Evolutionary conservation across 78 protist species (phyloP).

Genomic region (Parvularia atlantis): DNA sequence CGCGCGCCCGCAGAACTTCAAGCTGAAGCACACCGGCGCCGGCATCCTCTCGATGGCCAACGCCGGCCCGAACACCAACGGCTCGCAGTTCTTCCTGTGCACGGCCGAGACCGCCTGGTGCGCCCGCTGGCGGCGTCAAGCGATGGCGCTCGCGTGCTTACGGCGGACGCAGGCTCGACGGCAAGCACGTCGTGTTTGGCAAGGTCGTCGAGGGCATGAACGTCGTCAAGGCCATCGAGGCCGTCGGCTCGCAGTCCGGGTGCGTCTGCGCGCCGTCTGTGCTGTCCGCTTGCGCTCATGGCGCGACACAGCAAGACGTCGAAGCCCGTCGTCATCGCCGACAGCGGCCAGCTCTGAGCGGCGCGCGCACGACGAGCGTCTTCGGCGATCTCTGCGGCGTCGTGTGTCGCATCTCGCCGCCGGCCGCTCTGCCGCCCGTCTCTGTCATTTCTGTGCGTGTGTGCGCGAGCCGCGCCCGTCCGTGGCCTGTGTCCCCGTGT

Average conservation of each 20-base stretch:
- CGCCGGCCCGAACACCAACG: conserved; percentile 85
- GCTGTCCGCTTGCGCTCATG: too few species aligned
- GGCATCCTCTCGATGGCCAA: conserved; percentile 92
- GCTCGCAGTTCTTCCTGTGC: conserved; percentile 69
- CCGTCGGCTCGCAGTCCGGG: conserved; percentile 25
- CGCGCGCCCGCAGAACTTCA: conserved; percentile 53
- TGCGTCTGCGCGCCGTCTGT: too few species aligned
- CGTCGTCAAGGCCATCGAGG: conserved; percentile 38
- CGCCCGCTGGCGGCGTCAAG: not conserved
- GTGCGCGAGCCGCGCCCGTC: too few species aligned
- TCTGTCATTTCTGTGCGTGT: too few species aligned
- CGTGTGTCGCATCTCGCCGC: too few species aligned
- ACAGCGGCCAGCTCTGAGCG: too few species aligned
- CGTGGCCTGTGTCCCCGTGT: too few species aligned
- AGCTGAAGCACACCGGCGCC: conserved; percentile 67
- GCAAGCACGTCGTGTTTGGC: conserved; percentile 68
- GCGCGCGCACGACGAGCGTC: too few species aligned
- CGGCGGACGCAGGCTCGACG: conserved; percentile 42
- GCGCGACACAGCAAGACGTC: too few species aligned
- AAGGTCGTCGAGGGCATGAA: conserved; percentile 52
- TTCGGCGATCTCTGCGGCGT: too few species aligned
- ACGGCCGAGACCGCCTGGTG: conserved; percentile 13
- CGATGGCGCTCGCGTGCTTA: not conserved
- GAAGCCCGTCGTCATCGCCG: too few species aligned
- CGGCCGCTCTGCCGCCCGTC: too few species aligned